phyloP scores from a whole-genome alignment of 2,329 filamentous ascomycete genomes.

The Alternaria infectoria region DNA sequence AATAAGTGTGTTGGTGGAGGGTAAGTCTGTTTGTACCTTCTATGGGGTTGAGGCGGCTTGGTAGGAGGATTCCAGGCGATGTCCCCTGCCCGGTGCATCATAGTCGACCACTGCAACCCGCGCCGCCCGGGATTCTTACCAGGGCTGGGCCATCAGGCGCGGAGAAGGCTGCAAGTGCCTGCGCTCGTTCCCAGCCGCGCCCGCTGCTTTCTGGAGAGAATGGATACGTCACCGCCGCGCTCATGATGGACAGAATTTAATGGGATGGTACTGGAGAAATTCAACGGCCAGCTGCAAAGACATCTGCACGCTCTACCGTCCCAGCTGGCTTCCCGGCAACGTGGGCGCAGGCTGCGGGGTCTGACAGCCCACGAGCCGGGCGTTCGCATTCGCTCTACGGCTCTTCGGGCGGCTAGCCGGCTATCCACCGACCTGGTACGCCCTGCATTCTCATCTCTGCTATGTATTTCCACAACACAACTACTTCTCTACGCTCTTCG shows the following conservation, averaged over 20 bases:
- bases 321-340: slow-evolving; percentile 5
- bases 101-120: slow-evolving; percentile 3
- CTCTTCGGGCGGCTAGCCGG: slow-evolving; percentile 6
- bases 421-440: slow-evolving; percentile 6
- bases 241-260: neutral
- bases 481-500: neutral
- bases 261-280: neutral
- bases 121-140: slow-evolving; percentile 5
- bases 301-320: neutral
- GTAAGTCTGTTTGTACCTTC: too few relatives aligned
- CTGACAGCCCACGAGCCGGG: neutral
- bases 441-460: neutral
- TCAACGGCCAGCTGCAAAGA: neutral
- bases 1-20: neutral
- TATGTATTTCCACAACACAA: neutral
- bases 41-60: slow-evolving; percentile 1
- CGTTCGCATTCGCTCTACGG: slow-evolving; percentile 2
- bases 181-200: neutral
- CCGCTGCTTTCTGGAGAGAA: neutral
- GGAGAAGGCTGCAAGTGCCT: neutral
- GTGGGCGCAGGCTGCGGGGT: slow-evolving; percentile 2
- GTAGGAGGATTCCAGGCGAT: slow-evolving; percentile 3
- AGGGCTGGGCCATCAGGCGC: slow-evolving; percentile 10
- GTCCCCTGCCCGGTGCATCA: slow-evolving; percentile 10
- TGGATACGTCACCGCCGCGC: neutral